These are phyloP conservation scores for Neoboletus brunneissimus DNA, from an alignment of 768 basidiomycete genomes.

Conservation along the genomic window DNA sequence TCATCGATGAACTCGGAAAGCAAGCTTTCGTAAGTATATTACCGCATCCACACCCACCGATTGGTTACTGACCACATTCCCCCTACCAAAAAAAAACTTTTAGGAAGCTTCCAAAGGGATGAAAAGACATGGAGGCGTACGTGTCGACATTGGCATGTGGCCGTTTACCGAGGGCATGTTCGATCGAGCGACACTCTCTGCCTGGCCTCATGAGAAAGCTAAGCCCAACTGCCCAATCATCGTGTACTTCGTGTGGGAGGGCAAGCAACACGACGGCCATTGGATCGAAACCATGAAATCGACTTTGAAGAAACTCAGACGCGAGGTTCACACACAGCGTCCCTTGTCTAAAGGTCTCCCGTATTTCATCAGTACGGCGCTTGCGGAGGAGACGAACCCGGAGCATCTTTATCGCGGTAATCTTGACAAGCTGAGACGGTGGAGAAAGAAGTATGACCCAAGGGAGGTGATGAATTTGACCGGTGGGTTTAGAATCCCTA, in stretches of 20 bases:
- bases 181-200: constrained; percentile 2
- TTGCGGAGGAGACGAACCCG: constrained; percentile 1
- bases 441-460: constrained; percentile 12
- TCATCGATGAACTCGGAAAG: constrained; percentile 2
- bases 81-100: background rate
- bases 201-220: constrained; percentile 13
- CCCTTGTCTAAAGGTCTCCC: background rate
- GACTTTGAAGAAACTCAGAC: background rate
- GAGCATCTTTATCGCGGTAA: constrained; percentile 7
- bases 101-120: constrained; percentile 5
- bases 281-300: constrained; percentile 8
- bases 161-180: constrained; percentile 17
- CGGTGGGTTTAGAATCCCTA: constrained; percentile 19
- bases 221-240: constrained; percentile 14
- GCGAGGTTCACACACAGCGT: background rate
- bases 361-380: constrained; percentile 5
- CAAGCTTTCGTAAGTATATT: constrained; percentile 1
- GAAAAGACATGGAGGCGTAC: background rate
- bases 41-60: too few relatives aligned
- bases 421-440: background rate
- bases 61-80: background rate
- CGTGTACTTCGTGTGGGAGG: constrained; percentile 15
- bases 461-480: constrained; percentile 9
- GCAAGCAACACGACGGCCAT: constrained; percentile 1
- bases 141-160: constrained; percentile 10